Evolutionary conservation across 2,329 filamentous ascomycete species (phyloP), one percentile per base, ranked within the genome.

Genomic region (Seiridium unicorne): DNA sequence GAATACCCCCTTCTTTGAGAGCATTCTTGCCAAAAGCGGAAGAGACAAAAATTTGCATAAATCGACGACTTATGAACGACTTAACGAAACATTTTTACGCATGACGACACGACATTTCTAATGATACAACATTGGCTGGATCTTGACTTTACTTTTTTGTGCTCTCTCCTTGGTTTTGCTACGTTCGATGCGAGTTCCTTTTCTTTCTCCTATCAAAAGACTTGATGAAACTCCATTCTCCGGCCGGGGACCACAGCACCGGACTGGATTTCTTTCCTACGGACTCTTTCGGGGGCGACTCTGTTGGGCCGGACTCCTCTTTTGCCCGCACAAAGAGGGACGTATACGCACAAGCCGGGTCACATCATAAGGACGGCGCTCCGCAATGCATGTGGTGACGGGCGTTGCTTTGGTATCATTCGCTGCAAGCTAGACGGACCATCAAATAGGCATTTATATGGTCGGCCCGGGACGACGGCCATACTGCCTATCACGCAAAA

Each of bases 11-110:
- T 44, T 32, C 32, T 49, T 49, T 13, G 66, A 68, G 67, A 69
- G 69, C 70, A 59, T 62, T 64, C 66, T 65, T 51, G 53, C 57
- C 67, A 65, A 64, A 60, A 65, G 62, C 55, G 66, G 65, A 55
- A 55, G 55, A 68, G 65, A 64, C 70, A 64, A 70, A 68, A 69
- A 67, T 65, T 67, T 73, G 70, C 70, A 73, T 72, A 72, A 67
- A 72, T 68, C 68, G 63, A 72, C 68, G 70, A 71, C 58, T 61
- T 71, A 57, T 48, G 40, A 62, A 72, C 68, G 69, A 72, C 63
- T 58, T 71, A 57, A 72, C 68, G 70, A 72, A 59, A 18, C 38
- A 38, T 13, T 42, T 31, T 42, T 18, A 60, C 58, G 58, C 57
- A 60, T 62, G 46, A 60, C 58, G 55, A 58, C 46, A 62, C 55